Evolutionary conservation across 495 filamentous ascomycete genomes (phyloP).

Genomic region (Neurospora sp.): DNA sequence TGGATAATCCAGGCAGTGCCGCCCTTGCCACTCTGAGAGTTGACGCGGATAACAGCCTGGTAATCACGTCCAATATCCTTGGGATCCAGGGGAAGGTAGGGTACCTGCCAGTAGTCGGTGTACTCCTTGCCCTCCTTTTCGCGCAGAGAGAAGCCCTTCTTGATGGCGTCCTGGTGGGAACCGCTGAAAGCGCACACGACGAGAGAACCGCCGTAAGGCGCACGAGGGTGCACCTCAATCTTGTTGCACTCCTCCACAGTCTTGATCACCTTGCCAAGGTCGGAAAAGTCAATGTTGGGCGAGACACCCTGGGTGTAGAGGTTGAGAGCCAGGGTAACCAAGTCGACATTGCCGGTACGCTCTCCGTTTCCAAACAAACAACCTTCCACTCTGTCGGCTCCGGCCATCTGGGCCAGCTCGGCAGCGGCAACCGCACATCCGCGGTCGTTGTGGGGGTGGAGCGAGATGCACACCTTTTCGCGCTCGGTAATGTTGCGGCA

Average conservation of each 20-base stretch:
- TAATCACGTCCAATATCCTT: slow-evolving; percentile 91
- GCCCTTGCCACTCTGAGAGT: slow-evolving; percentile 91
- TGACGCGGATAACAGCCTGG: slow-evolving; percentile 96
- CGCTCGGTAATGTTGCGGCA: slow-evolving; percentile 71
- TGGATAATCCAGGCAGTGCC: slow-evolving; percentile 93
- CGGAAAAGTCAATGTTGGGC: slow-evolving; percentile 84
- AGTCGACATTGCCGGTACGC: slow-evolving; percentile 90
- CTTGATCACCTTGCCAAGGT: slow-evolving; percentile 80
- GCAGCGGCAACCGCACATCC: slow-evolving; percentile 79
- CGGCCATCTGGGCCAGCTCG: slow-evolving; percentile 95
- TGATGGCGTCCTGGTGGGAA: slow-evolving; percentile 94
- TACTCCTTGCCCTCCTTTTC: slow-evolving; percentile 46
- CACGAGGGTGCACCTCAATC: slow-evolving; percentile 82
- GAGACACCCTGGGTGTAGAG: slow-evolving; percentile 93
- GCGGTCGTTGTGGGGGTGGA: slow-evolving; percentile 92
- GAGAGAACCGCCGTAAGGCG: slow-evolving; percentile 82
- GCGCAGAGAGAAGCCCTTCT: slow-evolving; percentile 82
- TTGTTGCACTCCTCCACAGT: slow-evolving; percentile 88
- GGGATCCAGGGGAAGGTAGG: slow-evolving; percentile 90
- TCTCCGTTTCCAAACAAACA: slow-evolving; percentile 95
- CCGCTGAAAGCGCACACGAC: slow-evolving; percentile 87
- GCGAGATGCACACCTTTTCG: slow-evolving; percentile 71
- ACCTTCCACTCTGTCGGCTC: slow-evolving; percentile 88
- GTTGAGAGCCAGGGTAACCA: slow-evolving; percentile 90
- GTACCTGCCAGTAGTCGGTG: slow-evolving; percentile 58